Base-by-base conservation (phyloP, 176 grass and related monocot genomes). In the Aegilops umbellulata region DNA sequence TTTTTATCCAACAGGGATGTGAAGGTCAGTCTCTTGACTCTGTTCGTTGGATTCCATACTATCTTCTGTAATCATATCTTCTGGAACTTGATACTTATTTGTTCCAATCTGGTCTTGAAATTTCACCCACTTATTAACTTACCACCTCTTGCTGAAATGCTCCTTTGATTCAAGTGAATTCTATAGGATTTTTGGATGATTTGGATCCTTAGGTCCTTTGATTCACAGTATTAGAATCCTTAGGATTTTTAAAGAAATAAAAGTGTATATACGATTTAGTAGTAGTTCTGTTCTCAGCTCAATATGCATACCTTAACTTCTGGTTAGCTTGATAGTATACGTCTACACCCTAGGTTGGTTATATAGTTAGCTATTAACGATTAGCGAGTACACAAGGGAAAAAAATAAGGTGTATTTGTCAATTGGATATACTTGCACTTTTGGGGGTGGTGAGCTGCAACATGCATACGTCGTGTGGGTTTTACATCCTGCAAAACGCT, bases 1-100 rank as follows among this genome's bases (percentile, higher is more conserved):
- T 99, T 97, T 75, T 80, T 99, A 39, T 99, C 92, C 47, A 89
- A 92, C 61, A 91, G 89, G 63, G 94, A 99, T 79, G 94, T 99
- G 35, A 99, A 99, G 97, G 97, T 99, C 51, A 90, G 90, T 61
- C 58, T 23, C 66, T 78, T 22, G 10, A 86, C 17, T 78, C 16
- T 76, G 42, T 67, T 76, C 22, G 39, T 38, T 90, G 34, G 44
- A 65, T 60, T 83, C n/a, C 81, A 29, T 41, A 38, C 41, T 6
- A 26, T 82, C 69, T 69, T 5, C 25, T 51, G 42, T 49, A 31
- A 42, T 76, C 7, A 20, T 20, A 35, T 74, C 34, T 83, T 20
- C 71, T 74, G 17, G 36, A 31, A 26, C 55, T 32, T 83, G 25
- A 23, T 32, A 13, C 42, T 84, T 39, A 60, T 74, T 17, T 74